Conservation (phyloP, 805 yeast species). For the Geotrichum ghanense region DNA sequence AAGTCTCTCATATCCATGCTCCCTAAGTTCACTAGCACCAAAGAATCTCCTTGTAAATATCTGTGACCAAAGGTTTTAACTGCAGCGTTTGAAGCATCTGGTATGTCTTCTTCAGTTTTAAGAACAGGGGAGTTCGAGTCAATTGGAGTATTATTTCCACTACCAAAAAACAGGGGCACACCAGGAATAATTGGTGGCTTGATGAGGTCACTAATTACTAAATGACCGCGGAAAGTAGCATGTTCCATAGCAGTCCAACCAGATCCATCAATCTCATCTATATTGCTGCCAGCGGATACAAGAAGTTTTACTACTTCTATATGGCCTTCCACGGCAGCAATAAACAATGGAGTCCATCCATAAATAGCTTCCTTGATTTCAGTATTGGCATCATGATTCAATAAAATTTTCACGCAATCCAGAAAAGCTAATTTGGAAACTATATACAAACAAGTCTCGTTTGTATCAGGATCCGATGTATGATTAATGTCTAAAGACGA, state of each 20-base stretch:
- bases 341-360: slow-evolving; percentile 92
- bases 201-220: slow-evolving; percentile 53
- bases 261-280: slow-evolving; percentile 55
- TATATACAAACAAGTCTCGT: slow-evolving; percentile 74
- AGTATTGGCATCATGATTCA: slow-evolving; percentile 51
- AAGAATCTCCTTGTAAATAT: slow-evolving; percentile 52
- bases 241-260: slow-evolving; percentile 99
- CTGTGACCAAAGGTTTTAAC: slow-evolving; percentile 81
- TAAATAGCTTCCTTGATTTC: slow-evolving; percentile 68
- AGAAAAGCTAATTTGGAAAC: slow-evolving; percentile 55
- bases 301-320: slow-evolving; percentile 44
- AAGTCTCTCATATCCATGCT: slow-evolving; percentile 64
- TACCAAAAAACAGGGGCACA: not conserved
- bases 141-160: slow-evolving; percentile 4
- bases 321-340: slow-evolving; percentile 81
- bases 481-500: slow-evolving; percentile 56
- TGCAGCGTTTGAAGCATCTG: slow-evolving; percentile 24
- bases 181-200: slow-evolving; percentile 13
- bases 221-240: slow-evolving; percentile 82
- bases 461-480: slow-evolving; percentile 35
- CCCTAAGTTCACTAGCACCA: slow-evolving; percentile 76
- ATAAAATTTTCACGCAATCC: slow-evolving; percentile 43
- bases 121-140: slow-evolving; percentile 1
- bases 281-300: slow-evolving; percentile 41
- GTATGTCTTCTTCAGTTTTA: not conserved